These are phyloP conservation scores for Zizania palustris DNA, from an alignment of 202 grass and related monocot genomes.

Conservation along the genomic window DNA sequence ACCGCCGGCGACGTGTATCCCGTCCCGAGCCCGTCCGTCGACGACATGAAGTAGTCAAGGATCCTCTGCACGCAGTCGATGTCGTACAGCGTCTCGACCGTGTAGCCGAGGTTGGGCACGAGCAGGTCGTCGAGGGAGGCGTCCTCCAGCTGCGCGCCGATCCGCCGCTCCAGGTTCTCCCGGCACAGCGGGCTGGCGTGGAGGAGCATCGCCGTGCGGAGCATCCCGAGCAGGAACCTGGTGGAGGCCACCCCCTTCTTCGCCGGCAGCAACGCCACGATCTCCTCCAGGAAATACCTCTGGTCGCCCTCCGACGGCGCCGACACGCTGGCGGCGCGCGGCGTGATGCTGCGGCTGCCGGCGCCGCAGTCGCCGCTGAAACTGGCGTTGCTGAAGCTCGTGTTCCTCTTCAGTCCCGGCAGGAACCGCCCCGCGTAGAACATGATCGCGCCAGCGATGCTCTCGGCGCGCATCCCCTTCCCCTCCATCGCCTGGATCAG, in stretches of 20 bases:
- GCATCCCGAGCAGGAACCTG: conserved; percentile 77
- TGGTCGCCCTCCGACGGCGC: conserved; percentile 68
- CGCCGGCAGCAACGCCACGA: conserved; percentile 68
- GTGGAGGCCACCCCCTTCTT: conserved; percentile 77
- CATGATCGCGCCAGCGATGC: conserved; percentile 72
- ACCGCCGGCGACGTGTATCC: conserved; percentile 52
- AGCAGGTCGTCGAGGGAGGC: conserved; percentile 76
- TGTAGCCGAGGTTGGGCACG: conserved; percentile 81
- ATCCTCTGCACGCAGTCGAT: conserved; percentile 91
- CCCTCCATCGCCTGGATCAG: conserved; percentile 75
- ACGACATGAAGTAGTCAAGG: conserved; percentile 88
- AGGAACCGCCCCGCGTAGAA: conserved; percentile 75
- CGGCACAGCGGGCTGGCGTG: conserved; percentile 67
- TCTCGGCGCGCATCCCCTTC: conserved; percentile 66
- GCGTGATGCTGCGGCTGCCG: conserved; percentile 43
- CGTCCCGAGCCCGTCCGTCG: conserved; percentile 47
- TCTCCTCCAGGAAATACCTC: conserved; percentile 92
- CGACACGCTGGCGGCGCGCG: conserved; percentile 43
- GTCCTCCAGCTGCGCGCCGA: conserved; percentile 85
- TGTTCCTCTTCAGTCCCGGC: conserved; percentile 61
- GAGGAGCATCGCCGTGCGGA: conserved; percentile 71
- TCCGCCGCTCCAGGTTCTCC: conserved; percentile 77
- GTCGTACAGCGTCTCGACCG: conserved; percentile 80
- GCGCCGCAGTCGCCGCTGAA: conserved; percentile 10
- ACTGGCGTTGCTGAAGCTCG: conserved; percentile 63